Percentiles rank a stretch among this genome's conserved stretches.
Conservation (phyloP, 768 basidiomycete species). For the Suillus discolor region DNA sequence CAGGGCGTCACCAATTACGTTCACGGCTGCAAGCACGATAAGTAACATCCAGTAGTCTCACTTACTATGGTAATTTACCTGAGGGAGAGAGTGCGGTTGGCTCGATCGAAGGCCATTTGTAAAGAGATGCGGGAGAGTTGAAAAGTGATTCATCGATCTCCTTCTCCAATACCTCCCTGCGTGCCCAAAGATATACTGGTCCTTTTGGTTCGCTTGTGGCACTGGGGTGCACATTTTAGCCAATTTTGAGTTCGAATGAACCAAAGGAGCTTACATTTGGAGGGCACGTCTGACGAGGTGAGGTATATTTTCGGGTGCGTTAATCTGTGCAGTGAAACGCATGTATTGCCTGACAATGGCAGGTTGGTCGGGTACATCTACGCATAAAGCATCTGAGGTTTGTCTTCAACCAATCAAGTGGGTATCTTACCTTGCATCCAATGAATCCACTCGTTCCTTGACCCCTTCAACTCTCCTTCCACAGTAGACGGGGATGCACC, state of each 20-base stretch:
- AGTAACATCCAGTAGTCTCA: no score
- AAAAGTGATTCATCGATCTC: slow-evolving; percentile 47
- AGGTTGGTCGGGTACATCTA: slow-evolving; percentile 73
- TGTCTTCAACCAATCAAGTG: background rate
- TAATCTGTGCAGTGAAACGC: slow-evolving; percentile 63
- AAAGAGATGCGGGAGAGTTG: slow-evolving; percentile 27
- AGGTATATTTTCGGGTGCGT: slow-evolving; percentile 53
- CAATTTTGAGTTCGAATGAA: background rate
- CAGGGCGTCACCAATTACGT: slow-evolving; percentile 50
- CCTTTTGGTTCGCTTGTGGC: slow-evolving; percentile 73
- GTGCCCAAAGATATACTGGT: slow-evolving; percentile 74
- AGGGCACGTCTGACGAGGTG: slow-evolving; percentile 58
- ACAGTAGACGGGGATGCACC: slow-evolving; percentile 66
- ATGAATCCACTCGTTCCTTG: slow-evolving; percentile 75
- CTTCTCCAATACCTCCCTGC: slow-evolving; percentile 72
- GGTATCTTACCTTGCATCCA: slow-evolving; percentile 60
- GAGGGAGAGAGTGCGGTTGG: slow-evolving; percentile 47
- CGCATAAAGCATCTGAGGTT: background rate
- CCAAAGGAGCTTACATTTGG: slow-evolving; percentile 52
- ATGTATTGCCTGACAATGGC: slow-evolving; percentile 77
- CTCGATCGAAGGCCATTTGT: slow-evolving; percentile 57
- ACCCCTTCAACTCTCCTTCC: slow-evolving; percentile 59
- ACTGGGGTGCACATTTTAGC: slow-evolving; percentile 34
- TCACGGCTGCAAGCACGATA: slow-evolving; percentile 27
- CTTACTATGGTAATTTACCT: slow-evolving; percentile 28